Evolutionary conservation across 2,329 filamentous ascomycete species (phyloP).

Genomic region (Penicillium italicum): DNA sequence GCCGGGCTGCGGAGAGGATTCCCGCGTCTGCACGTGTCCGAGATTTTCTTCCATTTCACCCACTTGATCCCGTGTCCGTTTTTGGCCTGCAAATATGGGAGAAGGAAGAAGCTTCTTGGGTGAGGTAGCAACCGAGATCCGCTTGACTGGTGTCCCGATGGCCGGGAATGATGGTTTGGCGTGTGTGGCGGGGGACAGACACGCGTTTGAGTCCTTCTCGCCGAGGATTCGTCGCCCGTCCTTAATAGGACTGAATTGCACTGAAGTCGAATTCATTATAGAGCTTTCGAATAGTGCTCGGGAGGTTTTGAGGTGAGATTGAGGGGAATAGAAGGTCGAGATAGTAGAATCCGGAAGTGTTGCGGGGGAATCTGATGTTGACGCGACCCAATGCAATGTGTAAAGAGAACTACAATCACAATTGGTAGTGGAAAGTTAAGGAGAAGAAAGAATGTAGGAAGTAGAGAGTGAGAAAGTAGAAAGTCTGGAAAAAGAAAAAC

Average conservation of each 20-base stretch:
- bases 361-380: slow-evolving; percentile 3
- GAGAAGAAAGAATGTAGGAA: not conserved
- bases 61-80: slow-evolving; percentile 41
- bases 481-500: slow-evolving; percentile 13
- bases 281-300: not conserved
- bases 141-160: slow-evolving; percentile 29
- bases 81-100: slow-evolving; percentile 38
- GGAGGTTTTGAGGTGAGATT: not conserved
- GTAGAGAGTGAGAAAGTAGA: not conserved
- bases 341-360: not conserved
- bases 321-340: slow-evolving; percentile 1
- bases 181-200: slow-evolving; percentile 31
- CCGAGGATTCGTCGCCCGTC: slow-evolving; percentile 40
- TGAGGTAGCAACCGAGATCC: slow-evolving; percentile 24
- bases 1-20: slow-evolving; percentile 8
- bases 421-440: not conserved
- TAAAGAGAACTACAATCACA: not conserved
- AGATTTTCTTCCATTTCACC: slow-evolving; percentile 28
- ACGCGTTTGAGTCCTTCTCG: slow-evolving; percentile 43
- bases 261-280: slow-evolving; percentile 23
- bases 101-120: slow-evolving; percentile 33
- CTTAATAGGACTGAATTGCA: slow-evolving; percentile 34
- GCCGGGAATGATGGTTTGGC: slow-evolving; percentile 19
- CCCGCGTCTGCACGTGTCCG: slow-evolving; percentile 18
- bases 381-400: not conserved